Percentiles rank a stretch among this genome's conserved stretches.
phyloP scores from a whole-genome alignment of 768 basidiomycete genomes.

The Calocybe indica region DNA sequence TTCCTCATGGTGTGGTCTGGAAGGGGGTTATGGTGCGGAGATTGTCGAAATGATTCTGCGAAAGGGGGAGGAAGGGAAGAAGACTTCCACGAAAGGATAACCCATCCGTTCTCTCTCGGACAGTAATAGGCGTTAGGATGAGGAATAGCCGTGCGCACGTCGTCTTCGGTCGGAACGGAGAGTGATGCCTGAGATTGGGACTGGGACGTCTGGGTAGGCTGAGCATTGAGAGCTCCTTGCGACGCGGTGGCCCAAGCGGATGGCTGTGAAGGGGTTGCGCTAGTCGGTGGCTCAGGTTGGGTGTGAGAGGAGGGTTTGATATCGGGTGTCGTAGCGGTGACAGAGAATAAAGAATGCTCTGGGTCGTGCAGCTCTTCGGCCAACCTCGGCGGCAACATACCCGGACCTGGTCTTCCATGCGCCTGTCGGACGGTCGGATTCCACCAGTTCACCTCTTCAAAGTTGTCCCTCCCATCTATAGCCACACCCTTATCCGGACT shows the following conservation, averaged over 20 bases:
- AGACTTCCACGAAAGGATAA: constrained; percentile 65
- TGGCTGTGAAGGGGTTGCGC: not conserved
- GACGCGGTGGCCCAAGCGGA: not conserved
- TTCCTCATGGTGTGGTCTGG: constrained; percentile 52
- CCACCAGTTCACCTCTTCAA: constrained; percentile 72
- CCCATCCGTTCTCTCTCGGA: constrained; percentile 78
- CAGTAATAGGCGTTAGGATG: constrained; percentile 85
- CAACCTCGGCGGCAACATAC: constrained; percentile 63
- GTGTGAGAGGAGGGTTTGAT: constrained; percentile 4
- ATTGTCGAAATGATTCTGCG: constrained; percentile 43
- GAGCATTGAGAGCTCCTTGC: not conserved
- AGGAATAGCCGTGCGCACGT: constrained; percentile 64
- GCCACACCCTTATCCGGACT: constrained; percentile 19
- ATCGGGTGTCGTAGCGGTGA: constrained; percentile 32
- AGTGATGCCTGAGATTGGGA: not conserved
- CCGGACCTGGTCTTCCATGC: constrained; percentile 57
- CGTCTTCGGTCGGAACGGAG: constrained; percentile 37
- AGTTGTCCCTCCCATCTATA: constrained; percentile 55
- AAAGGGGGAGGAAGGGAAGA: constrained; percentile 59
- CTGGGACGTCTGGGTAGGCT: not conserved
- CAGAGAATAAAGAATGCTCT: constrained; percentile 65
- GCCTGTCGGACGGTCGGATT: constrained; percentile 40
- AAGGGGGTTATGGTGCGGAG: constrained; percentile 32
- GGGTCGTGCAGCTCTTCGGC: constrained; percentile 66
- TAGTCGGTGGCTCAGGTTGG: not conserved